Evolutionary conservation across 1,139 yeast genomes (phyloP).

Genomic region (Suhomyces kunorum): DNA sequence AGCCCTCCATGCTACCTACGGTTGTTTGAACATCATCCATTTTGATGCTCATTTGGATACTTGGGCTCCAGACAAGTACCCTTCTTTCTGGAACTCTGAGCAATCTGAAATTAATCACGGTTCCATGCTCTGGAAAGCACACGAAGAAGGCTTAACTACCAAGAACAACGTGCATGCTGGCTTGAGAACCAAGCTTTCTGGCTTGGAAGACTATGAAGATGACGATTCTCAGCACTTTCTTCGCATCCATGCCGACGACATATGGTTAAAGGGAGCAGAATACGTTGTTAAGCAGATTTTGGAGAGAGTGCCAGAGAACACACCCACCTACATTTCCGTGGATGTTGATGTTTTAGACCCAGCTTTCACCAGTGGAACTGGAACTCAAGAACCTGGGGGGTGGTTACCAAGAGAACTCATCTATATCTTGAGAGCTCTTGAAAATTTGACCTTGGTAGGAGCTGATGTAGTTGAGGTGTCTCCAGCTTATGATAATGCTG

Average conservation of each 20-base stretch:
- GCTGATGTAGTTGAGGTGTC: conserved; percentile 80
- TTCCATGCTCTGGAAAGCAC: conserved; percentile 79
- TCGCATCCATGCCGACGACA: conserved; percentile 68
- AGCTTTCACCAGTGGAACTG: conserved; percentile 79
- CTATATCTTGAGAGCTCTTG: conserved; percentile 58
- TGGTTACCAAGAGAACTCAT: conserved; percentile 76
- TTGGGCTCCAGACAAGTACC: conserved; percentile 69
- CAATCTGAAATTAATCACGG: conserved; percentile 73
- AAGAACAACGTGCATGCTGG: conserved; percentile 69
- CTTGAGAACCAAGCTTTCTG: conserved; percentile 65
- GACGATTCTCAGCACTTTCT: conserved; percentile 65
- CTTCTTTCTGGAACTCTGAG: conserved; percentile 69
- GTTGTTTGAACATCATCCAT: conserved; percentile 67
- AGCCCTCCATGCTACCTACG: conserved; percentile 58
- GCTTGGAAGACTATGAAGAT: conserved; percentile 61
- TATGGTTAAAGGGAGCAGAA: conserved; percentile 61
- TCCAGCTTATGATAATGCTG: conserved; percentile 73
- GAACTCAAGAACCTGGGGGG: conserved; percentile 84
- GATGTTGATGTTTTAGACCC: conserved; percentile 85
- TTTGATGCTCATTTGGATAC: conserved; percentile 82
- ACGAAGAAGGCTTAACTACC: conserved; percentile 62
- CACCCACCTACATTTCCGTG: conserved; percentile 70
- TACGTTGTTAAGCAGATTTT: conserved; percentile 54
- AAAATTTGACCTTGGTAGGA: conserved; percentile 64
- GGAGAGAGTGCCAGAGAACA: conserved; percentile 50